phyloP scores from a whole-genome alignment of 768 basidiomycete genomes.

The Trametes coccinea region DNA sequence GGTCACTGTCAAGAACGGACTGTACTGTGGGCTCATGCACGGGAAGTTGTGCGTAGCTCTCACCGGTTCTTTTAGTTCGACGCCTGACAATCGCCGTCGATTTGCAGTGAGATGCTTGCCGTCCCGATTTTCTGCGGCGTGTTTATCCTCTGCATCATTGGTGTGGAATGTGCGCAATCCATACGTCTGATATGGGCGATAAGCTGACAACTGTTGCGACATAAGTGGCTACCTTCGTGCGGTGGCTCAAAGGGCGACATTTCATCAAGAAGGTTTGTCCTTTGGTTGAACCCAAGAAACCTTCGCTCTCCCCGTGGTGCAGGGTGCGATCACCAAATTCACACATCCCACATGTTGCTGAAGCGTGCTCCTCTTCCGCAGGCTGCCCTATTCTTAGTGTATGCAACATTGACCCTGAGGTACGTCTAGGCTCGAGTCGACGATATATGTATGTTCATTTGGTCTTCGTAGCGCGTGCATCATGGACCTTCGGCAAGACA shows the following conservation, averaged over 20 bases:
- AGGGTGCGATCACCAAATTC: slow-evolving; percentile 14
- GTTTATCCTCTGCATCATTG: slow-evolving; percentile 40
- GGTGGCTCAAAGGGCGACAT: slow-evolving; percentile 44
- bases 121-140: slow-evolving; percentile 48
- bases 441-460: neutral
- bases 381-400: slow-evolving; percentile 43
- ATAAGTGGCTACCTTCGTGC: slow-evolving; percentile 44
- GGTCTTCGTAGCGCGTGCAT: slow-evolving; percentile 17
- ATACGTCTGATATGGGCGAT: neutral
- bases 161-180: slow-evolving; percentile 45
- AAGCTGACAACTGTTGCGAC: too few relatives aligned
- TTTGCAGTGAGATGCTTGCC: slow-evolving; percentile 24
- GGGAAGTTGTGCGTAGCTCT: slow-evolving; percentile 11
- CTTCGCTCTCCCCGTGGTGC: slow-evolving; percentile 25
- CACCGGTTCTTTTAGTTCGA: too few relatives aligned
- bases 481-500: slow-evolving; percentile 14
- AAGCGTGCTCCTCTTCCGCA: neutral
- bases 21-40: slow-evolving; percentile 45
- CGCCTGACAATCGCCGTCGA: too few relatives aligned
- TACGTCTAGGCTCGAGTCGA: slow-evolving; percentile 27
- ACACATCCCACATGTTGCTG: neutral
- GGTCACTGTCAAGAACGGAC: slow-evolving; percentile 40
- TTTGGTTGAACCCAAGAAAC: slow-evolving; percentile 15
- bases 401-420: slow-evolving; percentile 46
- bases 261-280: slow-evolving; percentile 25